A percentile compares a stretch with the other conserved stretches of the same genome.
phyloP scores from a whole-genome alignment of 129 eudicot genomes.

The Glebionis coronaria region DNA sequence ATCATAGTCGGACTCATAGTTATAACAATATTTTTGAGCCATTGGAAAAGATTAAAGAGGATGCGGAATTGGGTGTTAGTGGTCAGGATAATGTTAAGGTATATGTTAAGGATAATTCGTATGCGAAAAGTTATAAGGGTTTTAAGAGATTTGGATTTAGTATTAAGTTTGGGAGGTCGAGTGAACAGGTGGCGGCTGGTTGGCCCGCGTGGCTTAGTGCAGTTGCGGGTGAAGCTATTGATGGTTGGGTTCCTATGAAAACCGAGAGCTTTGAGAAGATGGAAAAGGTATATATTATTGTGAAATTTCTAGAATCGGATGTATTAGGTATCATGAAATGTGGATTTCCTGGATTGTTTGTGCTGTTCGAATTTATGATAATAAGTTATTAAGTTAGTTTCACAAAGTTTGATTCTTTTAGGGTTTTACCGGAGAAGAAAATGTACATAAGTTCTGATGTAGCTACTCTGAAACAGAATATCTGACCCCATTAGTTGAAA shows the following conservation, averaged over 20 bases:
- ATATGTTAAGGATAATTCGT: neutral
- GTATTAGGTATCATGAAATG: too few relatives aligned
- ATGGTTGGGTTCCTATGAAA: constrained; percentile 73
- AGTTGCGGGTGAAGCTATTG: constrained; percentile 69
- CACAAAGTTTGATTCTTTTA: too few relatives aligned
- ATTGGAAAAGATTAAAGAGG: constrained; percentile 45
- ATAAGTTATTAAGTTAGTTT: too few relatives aligned
- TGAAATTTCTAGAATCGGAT: too few relatives aligned
- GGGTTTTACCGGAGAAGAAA: too few relatives aligned
- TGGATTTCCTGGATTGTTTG: too few relatives aligned
- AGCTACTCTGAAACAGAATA: too few relatives aligned
- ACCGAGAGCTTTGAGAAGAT: constrained; percentile 57
- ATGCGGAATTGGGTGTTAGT: constrained; percentile 21
- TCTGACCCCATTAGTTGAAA: too few relatives aligned
- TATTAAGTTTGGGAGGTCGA: constrained; percentile 37
- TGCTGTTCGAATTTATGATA: too few relatives aligned
- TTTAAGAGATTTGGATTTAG: constrained; percentile 24
- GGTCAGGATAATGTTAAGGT: neutral
- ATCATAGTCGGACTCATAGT: neutral
- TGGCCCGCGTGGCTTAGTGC: constrained; percentile 80
- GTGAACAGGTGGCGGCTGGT: constrained; percentile 56
- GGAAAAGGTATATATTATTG: constrained; percentile 53
- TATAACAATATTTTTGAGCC: constrained; percentile 12
- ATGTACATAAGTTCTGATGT: too few relatives aligned
- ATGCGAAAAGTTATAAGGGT: constrained; percentile 16